Evolutionary conservation across 495 filamentous ascomycete species (phyloP).

Genomic region (Penicillium macrosclerotiorum): DNA sequence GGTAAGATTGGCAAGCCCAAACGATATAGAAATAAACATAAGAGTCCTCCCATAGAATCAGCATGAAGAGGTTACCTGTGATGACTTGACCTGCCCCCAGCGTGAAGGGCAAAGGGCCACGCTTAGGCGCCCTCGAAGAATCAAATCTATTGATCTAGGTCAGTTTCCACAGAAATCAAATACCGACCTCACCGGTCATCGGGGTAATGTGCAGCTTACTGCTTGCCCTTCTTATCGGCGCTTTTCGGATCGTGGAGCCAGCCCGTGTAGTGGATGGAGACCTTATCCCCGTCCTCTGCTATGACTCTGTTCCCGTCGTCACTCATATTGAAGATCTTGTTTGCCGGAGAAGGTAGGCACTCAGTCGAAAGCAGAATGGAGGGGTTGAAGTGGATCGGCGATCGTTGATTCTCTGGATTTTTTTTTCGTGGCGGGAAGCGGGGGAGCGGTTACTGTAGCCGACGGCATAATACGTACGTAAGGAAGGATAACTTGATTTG

Average conservation of each 20-base stretch:
- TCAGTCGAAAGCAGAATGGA: no score
- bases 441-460: no score
- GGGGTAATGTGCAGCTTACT: slow-evolving; percentile 33
- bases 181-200: background rate
- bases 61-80: slow-evolving; percentile 58
- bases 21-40: background rate
- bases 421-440: no score
- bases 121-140: slow-evolving; percentile 56
- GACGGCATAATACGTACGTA: no score
- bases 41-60: no score
- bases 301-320: no score
- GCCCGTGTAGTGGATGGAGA: slow-evolving; percentile 82
- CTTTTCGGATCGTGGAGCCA: slow-evolving; percentile 67
- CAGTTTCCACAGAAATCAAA: background rate
- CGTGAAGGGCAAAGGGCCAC: slow-evolving; percentile 59
- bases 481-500: no score
- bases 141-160: slow-evolving; percentile 61
- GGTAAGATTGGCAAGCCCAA: background rate
- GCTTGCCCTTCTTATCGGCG: slow-evolving; percentile 44
- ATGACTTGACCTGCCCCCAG: slow-evolving; percentile 80
- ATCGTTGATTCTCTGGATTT: no score
- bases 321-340: no score
- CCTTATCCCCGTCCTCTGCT: no score
- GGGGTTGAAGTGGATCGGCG: no score
- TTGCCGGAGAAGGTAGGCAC: no score